A percentile compares a stretch with the other conserved stretches of the same genome.
phyloP scores from a whole-genome alignment of 805 yeast species.

The Saturnispora dispora region DNA sequence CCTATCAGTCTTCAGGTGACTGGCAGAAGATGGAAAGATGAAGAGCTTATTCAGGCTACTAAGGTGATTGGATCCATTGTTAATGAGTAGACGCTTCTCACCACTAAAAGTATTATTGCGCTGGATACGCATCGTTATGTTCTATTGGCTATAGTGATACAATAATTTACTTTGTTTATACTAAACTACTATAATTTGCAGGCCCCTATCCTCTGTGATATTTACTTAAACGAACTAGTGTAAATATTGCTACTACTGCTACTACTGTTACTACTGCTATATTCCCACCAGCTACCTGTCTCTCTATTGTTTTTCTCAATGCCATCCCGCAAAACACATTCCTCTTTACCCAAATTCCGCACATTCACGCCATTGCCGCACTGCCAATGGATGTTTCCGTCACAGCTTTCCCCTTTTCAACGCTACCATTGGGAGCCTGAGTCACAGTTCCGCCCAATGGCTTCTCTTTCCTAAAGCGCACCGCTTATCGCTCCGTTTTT shows the following conservation, averaged over 20 bases:
- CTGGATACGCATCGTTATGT: not conserved
- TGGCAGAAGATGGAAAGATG: slow-evolving; percentile 44
- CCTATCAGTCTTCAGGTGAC: slow-evolving; percentile 44
- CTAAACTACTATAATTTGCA: not conserved
- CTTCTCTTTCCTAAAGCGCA: not conserved
- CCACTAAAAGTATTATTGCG: not conserved
- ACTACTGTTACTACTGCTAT: not conserved
- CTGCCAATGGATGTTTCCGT: not conserved
- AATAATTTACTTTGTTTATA: not conserved
- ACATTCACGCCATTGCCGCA: not conserved
- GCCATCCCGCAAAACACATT: too few species aligned
- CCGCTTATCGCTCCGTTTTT: not conserved
- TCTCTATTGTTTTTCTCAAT: not conserved
- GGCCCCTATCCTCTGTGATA: too few species aligned
- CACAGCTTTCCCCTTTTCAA: not conserved
- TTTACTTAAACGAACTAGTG: too few species aligned
- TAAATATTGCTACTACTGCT: not conserved
- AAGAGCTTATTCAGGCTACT: slow-evolving; percentile 37
- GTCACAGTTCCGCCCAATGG: not conserved
- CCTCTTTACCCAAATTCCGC: not conserved
- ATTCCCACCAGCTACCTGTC: not conserved
- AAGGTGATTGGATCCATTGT: slow-evolving; percentile 30
- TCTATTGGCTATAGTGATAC: not conserved
- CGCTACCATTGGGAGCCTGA: not conserved
- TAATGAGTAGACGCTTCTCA: slow-evolving; percentile 12